Evolutionary conservation across 1,284 basidiomycete genomes (phyloP), one percentile per base, ranked within the genome.

Genomic region (Puccinia triticina): DNA sequence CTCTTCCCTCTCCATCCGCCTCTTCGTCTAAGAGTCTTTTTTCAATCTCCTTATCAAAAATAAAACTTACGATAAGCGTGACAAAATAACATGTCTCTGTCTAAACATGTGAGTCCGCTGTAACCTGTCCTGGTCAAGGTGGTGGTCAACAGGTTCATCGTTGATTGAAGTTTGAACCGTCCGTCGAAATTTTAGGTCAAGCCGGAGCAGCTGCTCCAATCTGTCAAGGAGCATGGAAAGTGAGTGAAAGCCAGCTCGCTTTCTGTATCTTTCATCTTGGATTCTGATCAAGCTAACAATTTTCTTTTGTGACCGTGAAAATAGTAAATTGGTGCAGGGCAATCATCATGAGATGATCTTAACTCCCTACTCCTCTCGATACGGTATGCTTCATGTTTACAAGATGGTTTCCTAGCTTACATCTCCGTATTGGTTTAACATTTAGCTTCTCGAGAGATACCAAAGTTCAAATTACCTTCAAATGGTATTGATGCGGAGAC

Each of bases 401-500:
- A 85, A n/a, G n/a, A n/a, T n/a, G n/a, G n/a, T n/a, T n/a, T 5
- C 86, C 85, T 18, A 84, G 87, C 59, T 88, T 87, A 59, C 21
- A 18, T 59, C 37, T 34, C 34, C 23, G 12, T 37, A 18, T 5
- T 34, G 23, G 10, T 37, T 59, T n/a, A n/a, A n/a, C n/a, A n/a
- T n/a, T 29, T 32, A 84, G 87, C 86, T 77, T 83, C 86, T 29
- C 84, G 84, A 55, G 85, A 86, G 74, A 61, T 88, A 18, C 88
- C 89, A 64, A 87, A 88, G 82, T 88, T 87, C 86, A 74, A 84
- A 67, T 83, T 90, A 8, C 89, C 89, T 3, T 71, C 86, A 29
- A 83, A 86, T 18, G 88, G 89, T 34, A 85, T 88, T 46, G 85
- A 87, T 75, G 87, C 86, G 46, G 85, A 87, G 26, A 88, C 87